phyloP scores from a whole-genome alignment of 2,329 filamentous ascomycete species.

The Colletotrichum tanaceti region DNA sequence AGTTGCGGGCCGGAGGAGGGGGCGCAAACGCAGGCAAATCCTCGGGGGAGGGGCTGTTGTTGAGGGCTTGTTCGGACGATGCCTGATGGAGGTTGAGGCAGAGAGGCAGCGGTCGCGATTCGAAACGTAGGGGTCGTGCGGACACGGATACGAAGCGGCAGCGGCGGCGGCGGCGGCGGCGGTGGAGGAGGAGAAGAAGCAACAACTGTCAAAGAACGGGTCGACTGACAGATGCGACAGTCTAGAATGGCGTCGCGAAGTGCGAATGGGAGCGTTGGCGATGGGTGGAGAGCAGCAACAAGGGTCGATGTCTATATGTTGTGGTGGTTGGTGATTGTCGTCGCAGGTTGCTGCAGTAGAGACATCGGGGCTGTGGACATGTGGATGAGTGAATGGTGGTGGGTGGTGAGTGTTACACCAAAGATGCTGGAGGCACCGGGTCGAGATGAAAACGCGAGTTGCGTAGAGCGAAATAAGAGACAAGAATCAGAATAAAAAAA shows the following conservation, averaged over 20 bases:
- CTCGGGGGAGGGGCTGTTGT: slow-evolving; percentile 16
- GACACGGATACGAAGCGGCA: not conserved
- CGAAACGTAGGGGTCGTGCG: slow-evolving; percentile 22
- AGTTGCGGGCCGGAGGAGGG: not conserved
- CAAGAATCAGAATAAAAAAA: too few relatives aligned
- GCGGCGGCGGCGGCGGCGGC: too few relatives aligned
- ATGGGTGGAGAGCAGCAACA: not conserved
- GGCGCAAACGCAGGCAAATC: not conserved
- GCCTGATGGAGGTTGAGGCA: not conserved
- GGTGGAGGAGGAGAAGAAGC: too few relatives aligned
- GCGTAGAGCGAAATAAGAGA: too few relatives aligned
- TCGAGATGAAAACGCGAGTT: not conserved
- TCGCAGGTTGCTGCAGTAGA: not conserved
- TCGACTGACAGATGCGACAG: slow-evolving; percentile 3
- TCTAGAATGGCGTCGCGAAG: slow-evolving; percentile 14
- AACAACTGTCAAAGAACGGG: not conserved
- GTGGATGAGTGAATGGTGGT: not conserved
- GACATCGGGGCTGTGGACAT: not conserved
- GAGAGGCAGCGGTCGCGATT: slow-evolving; percentile 25
- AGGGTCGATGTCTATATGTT: not conserved
- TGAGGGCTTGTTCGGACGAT: slow-evolving; percentile 12
- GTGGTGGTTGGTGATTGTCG: not conserved
- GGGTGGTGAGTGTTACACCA: slow-evolving; percentile 1
- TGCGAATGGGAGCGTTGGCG: not conserved
- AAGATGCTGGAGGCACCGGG: slow-evolving; percentile 1